Evolutionary conservation across 306 rosid genomes (phyloP).

Genomic region (Mucuna pruriens): DNA sequence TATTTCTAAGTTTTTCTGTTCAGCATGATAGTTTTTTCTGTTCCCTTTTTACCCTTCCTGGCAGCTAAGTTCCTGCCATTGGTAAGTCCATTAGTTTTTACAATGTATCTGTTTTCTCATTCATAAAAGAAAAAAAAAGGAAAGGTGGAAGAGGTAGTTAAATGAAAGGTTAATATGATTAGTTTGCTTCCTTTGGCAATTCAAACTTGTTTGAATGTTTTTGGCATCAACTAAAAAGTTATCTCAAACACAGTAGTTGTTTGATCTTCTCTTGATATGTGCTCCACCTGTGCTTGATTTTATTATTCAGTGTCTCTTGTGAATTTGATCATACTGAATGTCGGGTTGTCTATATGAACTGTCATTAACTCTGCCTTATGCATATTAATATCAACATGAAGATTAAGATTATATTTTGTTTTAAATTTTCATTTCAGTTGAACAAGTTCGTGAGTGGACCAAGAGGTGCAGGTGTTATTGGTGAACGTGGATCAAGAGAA

Average conservation of each 20-base stretch:
- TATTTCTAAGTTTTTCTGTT: background rate
- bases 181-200: constrained; percentile 24
- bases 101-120: background rate
- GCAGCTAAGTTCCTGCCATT: background rate
- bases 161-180: constrained; percentile 27
- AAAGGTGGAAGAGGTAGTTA: constrained; percentile 4
- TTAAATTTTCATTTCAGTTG: constrained; percentile 57
- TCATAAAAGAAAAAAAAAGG: background rate
- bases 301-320: constrained; percentile 8
- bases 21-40: constrained; percentile 10
- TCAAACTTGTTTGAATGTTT: constrained; percentile 24
- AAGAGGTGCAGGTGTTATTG: constrained; percentile 87
- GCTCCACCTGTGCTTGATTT: background rate
- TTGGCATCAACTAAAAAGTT: constrained; percentile 24
- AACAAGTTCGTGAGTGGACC: constrained; percentile 97
- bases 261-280: constrained; percentile 33
- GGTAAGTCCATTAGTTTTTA: constrained; percentile 27
- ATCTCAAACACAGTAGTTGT: background rate
- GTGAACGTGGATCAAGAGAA: constrained; percentile 97
- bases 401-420: constrained; percentile 1
- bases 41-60: constrained; percentile 1
- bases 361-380: constrained; percentile 27
- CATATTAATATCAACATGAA: constrained; percentile 16
- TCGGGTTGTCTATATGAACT: constrained; percentile 1
- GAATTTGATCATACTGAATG: constrained; percentile 30